These are phyloP conservation scores for Ophiostoma angusticollis DNA, from an alignment of 2,329 filamentous ascomycete species.

Conservation along the genomic window DNA sequence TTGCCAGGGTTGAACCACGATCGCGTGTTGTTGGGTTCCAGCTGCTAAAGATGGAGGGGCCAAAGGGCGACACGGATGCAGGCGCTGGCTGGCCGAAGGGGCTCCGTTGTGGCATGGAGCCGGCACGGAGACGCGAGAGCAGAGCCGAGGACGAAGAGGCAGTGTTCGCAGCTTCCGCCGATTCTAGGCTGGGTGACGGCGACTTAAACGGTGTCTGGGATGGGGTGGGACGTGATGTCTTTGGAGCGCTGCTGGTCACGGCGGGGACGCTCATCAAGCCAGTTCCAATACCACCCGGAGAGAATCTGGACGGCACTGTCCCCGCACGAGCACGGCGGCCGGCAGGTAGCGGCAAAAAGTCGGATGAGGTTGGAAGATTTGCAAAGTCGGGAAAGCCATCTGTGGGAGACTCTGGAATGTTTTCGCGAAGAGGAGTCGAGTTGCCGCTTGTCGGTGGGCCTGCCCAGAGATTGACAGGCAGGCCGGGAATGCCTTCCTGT, in stretches of 20 bases:
- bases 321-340: constrained; percentile 77
- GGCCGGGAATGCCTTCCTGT: constrained; percentile 70
- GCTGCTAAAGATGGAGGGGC: constrained; percentile 78
- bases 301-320: constrained; percentile 91
- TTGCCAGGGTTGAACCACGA: constrained; percentile 71
- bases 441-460: constrained; percentile 93
- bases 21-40: constrained; percentile 70
- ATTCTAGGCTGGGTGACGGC: constrained; percentile 40
- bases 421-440: constrained; percentile 90
- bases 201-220: constrained; percentile 80
- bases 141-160: constrained; percentile 50
- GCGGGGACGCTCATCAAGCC: constrained; percentile 43
- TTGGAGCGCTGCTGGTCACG: constrained; percentile 39
- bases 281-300: constrained; percentile 56
- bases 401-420: constrained; percentile 91
- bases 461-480: constrained; percentile 68
- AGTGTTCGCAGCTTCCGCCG: constrained; percentile 27
- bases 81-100: constrained; percentile 44
- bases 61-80: constrained; percentile 57
- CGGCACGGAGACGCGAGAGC: constrained; percentile 75
- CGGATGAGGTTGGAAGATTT: constrained; percentile 53
- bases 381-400: constrained; percentile 91
- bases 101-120: constrained; percentile 84
- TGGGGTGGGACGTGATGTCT: constrained; percentile 73
- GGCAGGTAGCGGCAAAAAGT: constrained; percentile 49